Percentiles rank a stretch among this genome's conserved stretches.
Conservation (phyloP, 169 alveolate genomes). For the Cryptosporidium viatorum region DNA sequence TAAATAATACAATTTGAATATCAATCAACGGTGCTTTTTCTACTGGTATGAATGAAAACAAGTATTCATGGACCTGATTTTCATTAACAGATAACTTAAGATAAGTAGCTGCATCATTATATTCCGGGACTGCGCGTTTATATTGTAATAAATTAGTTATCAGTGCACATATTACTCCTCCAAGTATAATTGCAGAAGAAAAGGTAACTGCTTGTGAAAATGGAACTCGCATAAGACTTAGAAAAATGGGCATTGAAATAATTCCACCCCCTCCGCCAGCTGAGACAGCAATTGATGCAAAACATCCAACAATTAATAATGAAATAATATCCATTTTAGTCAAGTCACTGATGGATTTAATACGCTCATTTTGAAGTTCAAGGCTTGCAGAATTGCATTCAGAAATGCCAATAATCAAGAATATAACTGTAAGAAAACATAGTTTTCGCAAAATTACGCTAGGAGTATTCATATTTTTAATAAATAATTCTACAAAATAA, state of each 20-base stretch:
- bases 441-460: not conserved
- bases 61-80: not conserved
- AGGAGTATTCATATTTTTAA: not conserved
- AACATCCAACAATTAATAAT: conserved; percentile 38
- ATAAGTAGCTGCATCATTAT: conserved; percentile 22
- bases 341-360: conserved; percentile 29
- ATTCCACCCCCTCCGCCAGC: conserved; percentile 75
- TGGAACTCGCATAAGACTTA: conserved; percentile 37
- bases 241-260: conserved; percentile 64
- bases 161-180: conserved; percentile 51
- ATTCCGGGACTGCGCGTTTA: conserved; percentile 25
- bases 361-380: not conserved
- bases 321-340: conserved; percentile 36
- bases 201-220: conserved; percentile 57
- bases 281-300: conserved; percentile 71
- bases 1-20: conserved; percentile 45
- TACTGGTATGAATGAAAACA: not conserved
- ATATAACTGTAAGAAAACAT: not conserved
- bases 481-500: not conserved
- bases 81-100: not conserved
- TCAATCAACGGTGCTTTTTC: conserved; percentile 31
- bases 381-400: not conserved
- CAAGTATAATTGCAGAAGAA: conserved; percentile 54
- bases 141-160: conserved; percentile 8
- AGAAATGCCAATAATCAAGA: not conserved